Base-by-base conservation (phyloP, 768 basidiomycete genomes). In the Calvatia gigantea region DNA sequence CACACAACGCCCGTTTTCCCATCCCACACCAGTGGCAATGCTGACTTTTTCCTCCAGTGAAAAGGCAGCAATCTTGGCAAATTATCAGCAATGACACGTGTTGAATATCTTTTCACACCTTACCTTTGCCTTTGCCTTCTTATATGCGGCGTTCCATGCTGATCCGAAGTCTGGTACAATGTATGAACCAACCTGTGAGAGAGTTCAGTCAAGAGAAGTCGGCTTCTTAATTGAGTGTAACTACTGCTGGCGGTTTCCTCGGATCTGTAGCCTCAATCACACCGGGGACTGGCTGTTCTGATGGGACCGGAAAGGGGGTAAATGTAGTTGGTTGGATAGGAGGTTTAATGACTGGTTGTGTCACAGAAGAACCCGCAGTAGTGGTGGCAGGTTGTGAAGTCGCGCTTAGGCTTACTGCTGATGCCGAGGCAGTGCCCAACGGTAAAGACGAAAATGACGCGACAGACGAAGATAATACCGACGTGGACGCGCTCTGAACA, bases 11-110 rank as follows among this genome's bases (percentile, higher is more conserved):
- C 87, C 87, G 51, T 68, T 70, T 64, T 62, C 62, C 85, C 84
- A 86, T n/a, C 84, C 84, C 1, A 86, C 77, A 37, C 87, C 88
- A 4, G 87, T 89, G 9, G 77, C 76, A 3, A 86, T 67, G 45
- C 77, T 83, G 6, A 82, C 80, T 64, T 89, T 89, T 66, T 87
- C 79, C 54, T 85, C 79, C 27, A 87, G 69, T 6, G 82, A 76
- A 51, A 82, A 80, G 12, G 61, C 60, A 2, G 78, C 64, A 21
- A 83, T 73, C 79, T 82, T 29, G 58, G 60, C 58, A 62, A 25
- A 57, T 9, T 25, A 46, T 59, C 32, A 56, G 53, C 25, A 51
- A 37, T 23, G 15, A 28, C 17, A 28, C 11, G 51, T 9, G 67
- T 23, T 25, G 28, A 3, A 23, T 7, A 37, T 38, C n/a, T 17